Evolutionary conservation across 106 monocot genomes (phyloP).

Genomic region (Acorus calamus): DNA sequence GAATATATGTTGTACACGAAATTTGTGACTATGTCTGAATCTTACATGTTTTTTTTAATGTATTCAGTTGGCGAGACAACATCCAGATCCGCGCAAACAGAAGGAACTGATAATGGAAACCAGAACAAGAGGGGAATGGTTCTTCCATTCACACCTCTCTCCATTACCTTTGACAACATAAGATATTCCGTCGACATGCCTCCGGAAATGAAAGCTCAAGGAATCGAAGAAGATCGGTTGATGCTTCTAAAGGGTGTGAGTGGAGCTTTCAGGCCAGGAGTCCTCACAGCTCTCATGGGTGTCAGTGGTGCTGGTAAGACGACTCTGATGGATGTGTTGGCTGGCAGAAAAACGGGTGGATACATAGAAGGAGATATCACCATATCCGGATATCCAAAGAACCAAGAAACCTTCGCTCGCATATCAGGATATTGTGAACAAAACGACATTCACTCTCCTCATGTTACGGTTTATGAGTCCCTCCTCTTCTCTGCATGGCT

Average conservation of each 20-base stretch:
- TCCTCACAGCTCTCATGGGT: conserved; percentile 59
- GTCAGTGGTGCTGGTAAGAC: conserved; percentile 68
- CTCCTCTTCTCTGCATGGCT: conserved; percentile 78
- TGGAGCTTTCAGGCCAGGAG: conserved; percentile 55
- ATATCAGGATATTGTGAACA: conserved; percentile 81
- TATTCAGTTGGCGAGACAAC: conserved; percentile 14
- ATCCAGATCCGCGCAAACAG: conserved; percentile 3
- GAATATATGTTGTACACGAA: too few relatives aligned
- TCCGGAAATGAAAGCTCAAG: conserved; percentile 42
- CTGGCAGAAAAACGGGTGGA: conserved; percentile 52
- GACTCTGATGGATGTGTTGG: conserved; percentile 63
- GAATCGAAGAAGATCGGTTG: conserved; percentile 21
- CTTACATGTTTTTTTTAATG: too few relatives aligned
- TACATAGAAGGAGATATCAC: conserved; percentile 53
- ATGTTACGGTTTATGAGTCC: conserved; percentile 77
- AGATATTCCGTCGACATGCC: conserved; percentile 84
- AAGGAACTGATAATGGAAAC: neutral
- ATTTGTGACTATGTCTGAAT: too few relatives aligned
- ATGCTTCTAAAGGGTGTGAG: conserved; percentile 51
- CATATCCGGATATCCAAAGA: conserved; percentile 73
- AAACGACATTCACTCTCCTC: conserved; percentile 75
- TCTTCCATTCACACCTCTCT: conserved; percentile 66
- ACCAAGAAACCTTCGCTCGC: conserved; percentile 75
- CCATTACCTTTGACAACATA: conserved; percentile 55
- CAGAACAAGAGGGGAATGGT: conserved; percentile 58